phyloP scores from a whole-genome alignment of 176 grass and related monocot genomes.

The Tillandsia leiboldiana region DNA sequence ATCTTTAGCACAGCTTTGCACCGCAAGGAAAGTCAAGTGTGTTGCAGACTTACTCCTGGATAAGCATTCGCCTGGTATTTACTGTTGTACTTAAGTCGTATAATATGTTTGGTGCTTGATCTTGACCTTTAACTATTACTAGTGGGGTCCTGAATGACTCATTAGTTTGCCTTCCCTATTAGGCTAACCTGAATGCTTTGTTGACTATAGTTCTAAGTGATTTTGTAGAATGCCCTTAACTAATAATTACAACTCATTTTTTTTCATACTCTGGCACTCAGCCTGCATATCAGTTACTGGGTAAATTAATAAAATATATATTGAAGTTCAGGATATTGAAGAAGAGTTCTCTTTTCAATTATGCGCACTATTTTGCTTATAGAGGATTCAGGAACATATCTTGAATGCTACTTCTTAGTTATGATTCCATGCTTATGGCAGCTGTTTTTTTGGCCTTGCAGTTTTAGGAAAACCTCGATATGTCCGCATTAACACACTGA shows the following conservation, averaged over 20 bases:
- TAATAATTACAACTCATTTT: too few relatives aligned
- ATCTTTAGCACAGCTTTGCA: conserved; percentile 53
- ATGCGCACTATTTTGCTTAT: neutral
- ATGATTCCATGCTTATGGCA: neutral
- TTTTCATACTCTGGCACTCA: neutral
- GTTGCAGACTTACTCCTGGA: conserved; percentile 53
- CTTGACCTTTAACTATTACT: too few relatives aligned
- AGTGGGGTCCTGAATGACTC: too few relatives aligned
- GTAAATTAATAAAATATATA: too few relatives aligned
- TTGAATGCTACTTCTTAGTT: neutral
- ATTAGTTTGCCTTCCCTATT: too few relatives aligned
- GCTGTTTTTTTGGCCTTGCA: conserved; percentile 33
- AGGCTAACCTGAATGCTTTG: neutral
- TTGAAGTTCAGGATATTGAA: too few relatives aligned
- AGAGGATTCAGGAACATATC: neutral
- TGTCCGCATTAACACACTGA: conserved; percentile 79
- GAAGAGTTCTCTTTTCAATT: neutral
- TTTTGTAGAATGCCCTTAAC: too few relatives aligned
- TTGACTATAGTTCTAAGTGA: neutral
- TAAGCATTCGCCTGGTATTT: conserved; percentile 33
- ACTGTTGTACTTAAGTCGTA: neutral
- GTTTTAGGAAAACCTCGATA: conserved; percentile 60
- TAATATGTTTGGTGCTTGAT: too few relatives aligned
- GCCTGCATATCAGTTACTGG: neutral
- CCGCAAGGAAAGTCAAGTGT: conserved; percentile 41